phyloP scores from a whole-genome alignment of 805 yeast species.

The Candida sithepensis region DNA sequence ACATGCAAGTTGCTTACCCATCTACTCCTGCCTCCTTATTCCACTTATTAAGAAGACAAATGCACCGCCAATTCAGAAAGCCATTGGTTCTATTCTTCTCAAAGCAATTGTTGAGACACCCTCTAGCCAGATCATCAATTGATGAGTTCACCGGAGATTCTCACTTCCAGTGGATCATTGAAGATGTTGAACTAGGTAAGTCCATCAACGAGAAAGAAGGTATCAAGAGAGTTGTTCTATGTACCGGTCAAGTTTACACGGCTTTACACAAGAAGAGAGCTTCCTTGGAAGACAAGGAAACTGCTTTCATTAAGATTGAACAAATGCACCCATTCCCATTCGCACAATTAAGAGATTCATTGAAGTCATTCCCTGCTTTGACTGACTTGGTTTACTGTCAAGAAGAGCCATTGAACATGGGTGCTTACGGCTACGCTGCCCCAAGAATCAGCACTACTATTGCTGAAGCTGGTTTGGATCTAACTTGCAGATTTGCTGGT shows the following conservation, averaged over 20 bases:
- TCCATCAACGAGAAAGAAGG: conserved; percentile 72
- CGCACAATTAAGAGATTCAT: conserved; percentile 83
- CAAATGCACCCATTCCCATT: conserved; percentile 99
- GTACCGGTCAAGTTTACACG: conserved; percentile 93
- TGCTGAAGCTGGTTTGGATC: conserved; percentile 65
- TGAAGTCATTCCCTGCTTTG: conserved; percentile 74
- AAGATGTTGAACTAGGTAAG: conserved; percentile 83
- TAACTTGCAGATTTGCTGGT: conserved; percentile 80
- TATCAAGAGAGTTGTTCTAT: conserved; percentile 79
- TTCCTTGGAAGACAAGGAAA: conserved; percentile 66
- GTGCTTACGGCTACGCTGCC: conserved; percentile 72
- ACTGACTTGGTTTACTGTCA: conserved; percentile 95
- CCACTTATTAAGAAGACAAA: conserved; percentile 97
- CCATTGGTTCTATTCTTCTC: conserved; percentile 88
- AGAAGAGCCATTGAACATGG: conserved; percentile 99
- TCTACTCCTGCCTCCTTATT: conserved; percentile 95
- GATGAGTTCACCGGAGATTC: conserved; percentile 87
- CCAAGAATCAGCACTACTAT: conserved; percentile 83
- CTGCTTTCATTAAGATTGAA: conserved; percentile 87
- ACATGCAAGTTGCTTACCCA: conserved; percentile 97
- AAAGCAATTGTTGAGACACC: conserved; percentile 92
- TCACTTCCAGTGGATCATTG: conserved; percentile 94
- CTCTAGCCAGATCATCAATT: conserved; percentile 86
- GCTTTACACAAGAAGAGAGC: conserved; percentile 89
- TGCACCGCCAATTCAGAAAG: conserved; percentile 98